Percentiles rank a stretch among this genome's conserved stretches.
Conservation (phyloP, 306 rosid genomes). For the Alnus glutinosa region DNA sequence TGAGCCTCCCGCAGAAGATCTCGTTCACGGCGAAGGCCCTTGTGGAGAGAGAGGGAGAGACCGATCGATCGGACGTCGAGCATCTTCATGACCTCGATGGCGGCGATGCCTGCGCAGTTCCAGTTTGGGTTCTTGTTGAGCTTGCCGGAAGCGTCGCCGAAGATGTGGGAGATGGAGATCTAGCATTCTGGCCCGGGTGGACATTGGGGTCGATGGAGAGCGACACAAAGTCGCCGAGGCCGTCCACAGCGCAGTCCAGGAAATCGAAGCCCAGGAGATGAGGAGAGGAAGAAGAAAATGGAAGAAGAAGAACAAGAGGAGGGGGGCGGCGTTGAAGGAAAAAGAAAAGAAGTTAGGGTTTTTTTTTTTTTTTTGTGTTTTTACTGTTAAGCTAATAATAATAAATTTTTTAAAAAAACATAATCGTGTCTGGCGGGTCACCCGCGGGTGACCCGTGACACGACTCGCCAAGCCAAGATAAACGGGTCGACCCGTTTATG, state of each 20-base stretch:
- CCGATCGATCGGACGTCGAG: constrained; percentile 73
- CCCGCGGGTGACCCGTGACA: no score
- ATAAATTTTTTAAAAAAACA: no score
- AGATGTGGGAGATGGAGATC: constrained; percentile 53
- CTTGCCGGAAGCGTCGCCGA: constrained; percentile 44
- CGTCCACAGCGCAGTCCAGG: constrained; percentile 83
- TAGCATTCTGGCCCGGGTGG: constrained; percentile 47
- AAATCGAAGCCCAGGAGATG: constrained; percentile 72
- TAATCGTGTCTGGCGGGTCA: no score
- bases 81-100: constrained; percentile 84
- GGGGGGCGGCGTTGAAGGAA: no score
- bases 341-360: no score
- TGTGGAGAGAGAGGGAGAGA: constrained; percentile 72
- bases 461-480: no score
- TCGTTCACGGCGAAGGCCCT: constrained; percentile 83
- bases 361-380: no score
- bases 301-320: no score
- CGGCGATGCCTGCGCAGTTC: constrained; percentile 89
- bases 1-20: constrained; percentile 56
- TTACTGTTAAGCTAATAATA: no score
- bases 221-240: constrained; percentile 74
- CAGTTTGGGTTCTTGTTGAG: constrained; percentile 69
- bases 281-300: no score
- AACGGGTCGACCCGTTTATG: no score
- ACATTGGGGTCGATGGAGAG: constrained; percentile 61